A percentile compares a stretch with the other conserved stretches of the same genome.
These are phyloP conservation scores for Alternaria sp. DNA, from an alignment of 2,329 filamentous ascomycete species.

Conservation along the genomic window DNA sequence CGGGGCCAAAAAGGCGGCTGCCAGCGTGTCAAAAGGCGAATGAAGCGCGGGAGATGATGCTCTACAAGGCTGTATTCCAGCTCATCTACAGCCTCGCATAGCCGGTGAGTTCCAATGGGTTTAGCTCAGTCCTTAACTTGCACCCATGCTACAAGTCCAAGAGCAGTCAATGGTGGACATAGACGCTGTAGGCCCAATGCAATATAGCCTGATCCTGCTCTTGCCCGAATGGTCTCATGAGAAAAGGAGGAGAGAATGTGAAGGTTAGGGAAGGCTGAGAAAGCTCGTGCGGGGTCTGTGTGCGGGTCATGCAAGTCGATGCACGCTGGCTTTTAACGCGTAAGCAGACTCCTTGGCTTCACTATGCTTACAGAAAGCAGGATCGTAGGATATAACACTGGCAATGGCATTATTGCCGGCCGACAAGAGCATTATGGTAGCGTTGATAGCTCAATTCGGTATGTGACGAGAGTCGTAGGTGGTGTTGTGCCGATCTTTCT, in stretches of 20 bases:
- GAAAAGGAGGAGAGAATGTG: not conserved
- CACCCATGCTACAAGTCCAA: not conserved
- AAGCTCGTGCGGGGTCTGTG: not conserved
- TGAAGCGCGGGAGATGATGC: not conserved
- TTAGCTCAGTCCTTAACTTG: not conserved
- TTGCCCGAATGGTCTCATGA: not conserved
- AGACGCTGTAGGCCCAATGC: not conserved
- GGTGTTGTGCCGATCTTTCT: not conserved
- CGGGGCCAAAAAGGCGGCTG: not conserved
- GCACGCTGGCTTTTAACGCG: not conserved
- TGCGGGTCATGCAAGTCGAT: not conserved
- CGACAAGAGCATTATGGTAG: not conserved
- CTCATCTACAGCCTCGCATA: not conserved
- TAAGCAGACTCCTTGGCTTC: not conserved
- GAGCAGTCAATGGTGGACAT: conserved; percentile 1
- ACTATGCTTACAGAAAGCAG: not conserved
- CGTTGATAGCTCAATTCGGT: not conserved
- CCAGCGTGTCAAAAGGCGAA: not conserved
- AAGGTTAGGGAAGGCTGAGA: not conserved
- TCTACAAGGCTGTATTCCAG: not conserved
- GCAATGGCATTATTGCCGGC: not conserved
- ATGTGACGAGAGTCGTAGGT: not conserved
- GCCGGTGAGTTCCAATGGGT: conserved; percentile 11
- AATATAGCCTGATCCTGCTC: not conserved
- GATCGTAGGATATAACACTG: not conserved